A percentile compares a stretch with the other conserved stretches of the same genome.
Conservation (phyloP, 345 rosid species). For the Pistacia atlantica region DNA sequence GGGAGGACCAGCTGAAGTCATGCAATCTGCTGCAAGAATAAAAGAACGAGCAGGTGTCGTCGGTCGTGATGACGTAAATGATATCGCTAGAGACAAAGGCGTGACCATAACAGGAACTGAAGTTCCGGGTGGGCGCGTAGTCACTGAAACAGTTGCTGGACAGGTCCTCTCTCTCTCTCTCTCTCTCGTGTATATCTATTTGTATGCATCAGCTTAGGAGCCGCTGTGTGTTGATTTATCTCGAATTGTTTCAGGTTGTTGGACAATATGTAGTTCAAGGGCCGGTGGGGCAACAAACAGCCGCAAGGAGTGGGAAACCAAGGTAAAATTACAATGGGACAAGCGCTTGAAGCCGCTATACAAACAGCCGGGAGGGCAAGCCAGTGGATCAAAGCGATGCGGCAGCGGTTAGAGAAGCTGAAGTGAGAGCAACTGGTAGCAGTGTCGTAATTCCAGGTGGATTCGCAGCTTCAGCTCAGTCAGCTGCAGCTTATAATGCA, state of each 20-base stretch:
- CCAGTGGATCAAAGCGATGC: slow-evolving; percentile 29
- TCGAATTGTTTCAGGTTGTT: slow-evolving; percentile 17
- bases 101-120: slow-evolving; percentile 59
- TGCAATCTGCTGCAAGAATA: slow-evolving; percentile 63
- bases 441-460: slow-evolving; percentile 20
- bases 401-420: slow-evolving; percentile 27
- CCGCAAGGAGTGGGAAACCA: background rate
- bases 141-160: slow-evolving; percentile 65
- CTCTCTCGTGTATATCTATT: background rate
- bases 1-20: slow-evolving; percentile 64
- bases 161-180: slow-evolving; percentile 36
- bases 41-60: slow-evolving; percentile 63
- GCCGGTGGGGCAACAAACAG: background rate
- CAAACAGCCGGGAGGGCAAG: slow-evolving; percentile 25
- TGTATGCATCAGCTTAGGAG: background rate
- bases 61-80: slow-evolving; percentile 37
- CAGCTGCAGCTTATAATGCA: slow-evolving; percentile 28
- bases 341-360: slow-evolving; percentile 28
- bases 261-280: slow-evolving; percentile 24
- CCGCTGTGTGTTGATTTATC: background rate
- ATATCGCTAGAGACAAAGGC: slow-evolving; percentile 43
- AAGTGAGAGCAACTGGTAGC: slow-evolving; percentile 22
- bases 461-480: slow-evolving; percentile 30
- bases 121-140: slow-evolving; percentile 47
- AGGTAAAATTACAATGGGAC: slow-evolving; percentile 20